These are phyloP conservation scores for Solanum hybrid DNA, from an alignment of 305 asterid species.

Conservation along the genomic window DNA sequence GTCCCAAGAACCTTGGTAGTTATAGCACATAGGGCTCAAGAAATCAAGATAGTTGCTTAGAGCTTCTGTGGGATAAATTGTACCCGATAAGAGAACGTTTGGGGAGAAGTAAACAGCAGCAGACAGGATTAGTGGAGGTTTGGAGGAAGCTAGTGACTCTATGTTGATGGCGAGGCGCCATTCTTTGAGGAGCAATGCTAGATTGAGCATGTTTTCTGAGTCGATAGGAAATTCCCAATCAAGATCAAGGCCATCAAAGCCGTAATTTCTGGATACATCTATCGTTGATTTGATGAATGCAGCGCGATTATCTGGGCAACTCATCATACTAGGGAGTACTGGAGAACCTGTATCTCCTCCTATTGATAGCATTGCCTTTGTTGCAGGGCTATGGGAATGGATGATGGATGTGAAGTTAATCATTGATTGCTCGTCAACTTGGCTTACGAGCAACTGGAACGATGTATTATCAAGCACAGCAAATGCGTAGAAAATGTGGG, in stretches of 20 bases:
- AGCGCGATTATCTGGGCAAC: conserved; percentile 22
- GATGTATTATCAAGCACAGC: conserved; percentile 35
- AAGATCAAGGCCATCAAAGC: conserved; percentile 58
- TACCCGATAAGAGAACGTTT: conserved; percentile 4
- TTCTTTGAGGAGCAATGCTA: conserved; percentile 31
- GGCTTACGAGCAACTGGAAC: conserved; percentile 32
- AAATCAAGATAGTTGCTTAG: conserved; percentile 27
- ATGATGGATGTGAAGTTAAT: conserved; percentile 38
- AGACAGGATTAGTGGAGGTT: conserved; percentile 30
- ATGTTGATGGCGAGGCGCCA: conserved; percentile 30
- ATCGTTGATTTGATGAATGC: conserved; percentile 49
- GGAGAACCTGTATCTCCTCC: conserved; percentile 11
- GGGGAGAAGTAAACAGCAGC: conserved; percentile 46
- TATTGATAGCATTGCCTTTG: conserved; percentile 18
- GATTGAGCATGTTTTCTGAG: conserved; percentile 32
- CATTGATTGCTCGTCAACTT: conserved; percentile 32
- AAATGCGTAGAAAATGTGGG: conserved; percentile 42
- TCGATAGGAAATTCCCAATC: conserved; percentile 55
- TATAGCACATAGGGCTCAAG: conserved; percentile 34
- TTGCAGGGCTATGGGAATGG: conserved; percentile 24
- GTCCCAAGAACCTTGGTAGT: conserved; percentile 39
- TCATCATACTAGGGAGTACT: conserved; percentile 36
- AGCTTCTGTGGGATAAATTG: conserved; percentile 26
- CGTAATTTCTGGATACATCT: conserved; percentile 26
- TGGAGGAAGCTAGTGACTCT: conserved; percentile 18